phyloP scores from a whole-genome alignment of 306 rosid species.

The Ormosia emarginata region DNA sequence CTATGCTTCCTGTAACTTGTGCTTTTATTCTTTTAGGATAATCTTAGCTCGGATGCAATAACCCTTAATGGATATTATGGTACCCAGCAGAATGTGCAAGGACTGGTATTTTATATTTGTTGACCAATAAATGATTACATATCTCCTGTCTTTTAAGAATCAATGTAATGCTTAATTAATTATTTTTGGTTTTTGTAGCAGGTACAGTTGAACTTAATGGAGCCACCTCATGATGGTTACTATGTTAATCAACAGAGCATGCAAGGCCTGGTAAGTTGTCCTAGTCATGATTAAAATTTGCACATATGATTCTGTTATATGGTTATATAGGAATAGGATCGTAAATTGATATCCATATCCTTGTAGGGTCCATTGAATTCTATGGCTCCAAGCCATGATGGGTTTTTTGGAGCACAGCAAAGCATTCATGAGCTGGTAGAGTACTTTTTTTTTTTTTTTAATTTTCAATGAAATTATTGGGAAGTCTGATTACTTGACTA shows the following conservation, averaged over 20 bases:
- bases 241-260: conserved; percentile 80
- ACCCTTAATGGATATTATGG: conserved; percentile 76
- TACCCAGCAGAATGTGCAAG: conserved; percentile 81
- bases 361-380: conserved; percentile 77
- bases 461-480: not conserved
- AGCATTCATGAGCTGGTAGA: conserved; percentile 82
- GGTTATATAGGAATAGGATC: conserved; percentile 8
- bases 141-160: not conserved
- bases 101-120: conserved; percentile 57
- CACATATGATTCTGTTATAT: not conserved
- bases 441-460: not conserved
- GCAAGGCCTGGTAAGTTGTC: conserved; percentile 70
- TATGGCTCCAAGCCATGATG: conserved; percentile 70
- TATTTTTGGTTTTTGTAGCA: conserved; percentile 27
- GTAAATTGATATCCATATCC: conserved; percentile 14
- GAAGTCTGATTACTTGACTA: not conserved
- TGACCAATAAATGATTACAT: not conserved
- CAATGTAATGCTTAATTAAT: not conserved
- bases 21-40: conserved; percentile 54
- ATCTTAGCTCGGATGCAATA: conserved; percentile 64
- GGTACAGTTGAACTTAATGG: conserved; percentile 91
- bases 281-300: conserved; percentile 8
- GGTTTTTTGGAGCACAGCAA: conserved; percentile 71
- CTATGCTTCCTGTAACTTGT: conserved; percentile 22
- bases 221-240: conserved; percentile 89